Conservation (phyloP, 1,284 basidiomycete genomes). For the Fomitopsis pinicola region DNA sequence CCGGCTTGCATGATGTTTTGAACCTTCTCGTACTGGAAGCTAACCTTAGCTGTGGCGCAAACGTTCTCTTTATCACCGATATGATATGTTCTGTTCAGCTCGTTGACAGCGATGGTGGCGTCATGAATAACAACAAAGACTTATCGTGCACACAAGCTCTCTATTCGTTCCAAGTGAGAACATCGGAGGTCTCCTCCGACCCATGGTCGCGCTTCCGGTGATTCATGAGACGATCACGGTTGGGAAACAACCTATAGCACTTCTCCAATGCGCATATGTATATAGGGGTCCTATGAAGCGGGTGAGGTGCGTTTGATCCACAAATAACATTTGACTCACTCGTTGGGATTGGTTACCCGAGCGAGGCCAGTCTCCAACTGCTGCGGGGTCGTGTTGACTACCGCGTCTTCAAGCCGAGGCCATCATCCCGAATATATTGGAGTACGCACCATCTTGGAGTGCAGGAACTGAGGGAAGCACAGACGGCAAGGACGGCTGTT, state of each 20-base stretch:
- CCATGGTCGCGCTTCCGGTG: slow-evolving; percentile 74
- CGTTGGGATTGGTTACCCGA: slow-evolving; percentile 49
- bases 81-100: no score
- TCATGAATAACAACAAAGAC: no score
- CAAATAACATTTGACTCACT: slow-evolving; percentile 33
- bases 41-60: no score
- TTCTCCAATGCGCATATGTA: slow-evolving; percentile 60
- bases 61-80: no score
- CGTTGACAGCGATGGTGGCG: no score
- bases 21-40: no score
- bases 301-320: neutral
- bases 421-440: no score
- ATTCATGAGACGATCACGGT: slow-evolving; percentile 59
- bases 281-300: slow-evolving; percentile 48
- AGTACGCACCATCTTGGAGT: slow-evolving; percentile 26
- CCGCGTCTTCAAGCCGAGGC: neutral
- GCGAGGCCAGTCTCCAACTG: slow-evolving; percentile 41
- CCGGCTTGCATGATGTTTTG: neutral
- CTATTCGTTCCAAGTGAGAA: slow-evolving; percentile 75
- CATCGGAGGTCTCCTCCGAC: slow-evolving; percentile 47
- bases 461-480: slow-evolving; percentile 27
- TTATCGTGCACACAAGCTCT: neutral
- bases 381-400: slow-evolving; percentile 44
- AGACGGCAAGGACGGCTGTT: slow-evolving; percentile 24
- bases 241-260: slow-evolving; percentile 70